A percentile compares a stretch with the other conserved stretches of the same genome.
phyloP scores from a whole-genome alignment of 441 rosid genomes.

The Adansonia madagascariensis region DNA sequence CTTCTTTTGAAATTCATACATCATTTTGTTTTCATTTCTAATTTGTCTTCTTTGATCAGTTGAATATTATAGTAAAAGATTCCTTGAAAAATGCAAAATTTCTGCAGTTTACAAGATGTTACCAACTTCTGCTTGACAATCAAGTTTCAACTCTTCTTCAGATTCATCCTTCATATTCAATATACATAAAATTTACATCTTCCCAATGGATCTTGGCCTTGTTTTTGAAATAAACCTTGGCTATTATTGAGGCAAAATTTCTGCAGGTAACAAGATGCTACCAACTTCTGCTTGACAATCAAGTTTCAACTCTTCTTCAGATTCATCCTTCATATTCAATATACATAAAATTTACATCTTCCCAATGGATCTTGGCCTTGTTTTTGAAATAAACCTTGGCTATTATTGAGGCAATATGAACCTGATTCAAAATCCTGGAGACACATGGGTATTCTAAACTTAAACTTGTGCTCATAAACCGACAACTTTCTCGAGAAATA shows the following conservation, averaged over 20 bases:
- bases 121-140: neutral
- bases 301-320: slow-evolving; percentile 14
- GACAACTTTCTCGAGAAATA: slow-evolving; percentile 24
- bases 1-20: slow-evolving; percentile 31
- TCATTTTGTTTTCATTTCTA: slow-evolving; percentile 31
- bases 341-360: neutral
- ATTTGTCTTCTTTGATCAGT: slow-evolving; percentile 34
- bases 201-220: slow-evolving; percentile 27
- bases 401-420: neutral
- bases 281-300: neutral
- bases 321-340: neutral
- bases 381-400: neutral
- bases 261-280: slow-evolving; percentile 20
- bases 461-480: slow-evolving; percentile 32
- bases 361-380: slow-evolving; percentile 28
- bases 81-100: slow-evolving; percentile 36
- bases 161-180: neutral
- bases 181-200: neutral
- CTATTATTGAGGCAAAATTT: slow-evolving; percentile 18
- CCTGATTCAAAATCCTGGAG: slow-evolving; percentile 24
- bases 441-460: slow-evolving; percentile 38
- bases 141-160: slow-evolving; percentile 13
- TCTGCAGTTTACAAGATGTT: slow-evolving; percentile 18
- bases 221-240: slow-evolving; percentile 19
- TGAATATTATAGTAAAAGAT: slow-evolving; percentile 28